A percentile compares a stretch with the other conserved stretches of the same genome.
Conservation (phyloP, 2,329 filamentous ascomycete species). For the Xylariaceae sp. region DNA sequence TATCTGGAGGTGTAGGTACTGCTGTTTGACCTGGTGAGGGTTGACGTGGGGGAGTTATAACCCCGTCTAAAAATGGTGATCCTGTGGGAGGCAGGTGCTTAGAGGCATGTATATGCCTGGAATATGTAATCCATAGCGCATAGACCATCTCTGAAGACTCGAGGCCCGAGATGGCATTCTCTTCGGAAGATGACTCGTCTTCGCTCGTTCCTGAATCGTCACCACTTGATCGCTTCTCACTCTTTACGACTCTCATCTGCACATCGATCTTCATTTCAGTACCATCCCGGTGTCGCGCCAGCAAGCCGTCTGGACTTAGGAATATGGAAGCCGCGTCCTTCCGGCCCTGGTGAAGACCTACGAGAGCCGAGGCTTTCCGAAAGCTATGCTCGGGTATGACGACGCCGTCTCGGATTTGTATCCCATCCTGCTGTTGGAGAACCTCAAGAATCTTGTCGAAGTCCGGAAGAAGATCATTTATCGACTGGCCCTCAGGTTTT, state of each 20-base stretch:
- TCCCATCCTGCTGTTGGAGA: slow-evolving; percentile 79
- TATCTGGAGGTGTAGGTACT: slow-evolving; percentile 53
- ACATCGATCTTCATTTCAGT: slow-evolving; percentile 90
- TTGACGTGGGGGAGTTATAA: slow-evolving; percentile 70
- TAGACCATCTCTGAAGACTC: slow-evolving; percentile 82
- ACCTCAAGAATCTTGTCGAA: slow-evolving; percentile 82
- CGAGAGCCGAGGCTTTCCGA: slow-evolving; percentile 77
- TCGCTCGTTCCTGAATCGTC: slow-evolving; percentile 28
- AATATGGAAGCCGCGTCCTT: slow-evolving; percentile 76
- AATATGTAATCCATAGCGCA: slow-evolving; percentile 96
- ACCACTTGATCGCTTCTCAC: slow-evolving; percentile 63
- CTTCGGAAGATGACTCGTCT: slow-evolving; percentile 32
- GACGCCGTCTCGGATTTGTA: slow-evolving; percentile 84
- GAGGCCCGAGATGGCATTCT: slow-evolving; percentile 44
- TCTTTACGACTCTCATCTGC: slow-evolving; percentile 94
- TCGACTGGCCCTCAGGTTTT: slow-evolving; percentile 72
- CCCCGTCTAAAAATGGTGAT: slow-evolving; percentile 59
- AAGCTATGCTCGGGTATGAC: slow-evolving; percentile 97
- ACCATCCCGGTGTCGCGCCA: slow-evolving; percentile 84
- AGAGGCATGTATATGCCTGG: slow-evolving; percentile 79
- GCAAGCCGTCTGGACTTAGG: slow-evolving; percentile 76
- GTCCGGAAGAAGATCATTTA: slow-evolving; percentile 77
- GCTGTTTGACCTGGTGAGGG: slow-evolving; percentile 72
- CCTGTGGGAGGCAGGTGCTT: slow-evolving; percentile 52
- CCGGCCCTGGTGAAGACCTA: slow-evolving; percentile 78